These are phyloP conservation scores for Colletotrichum musae DNA, from an alignment of 2,329 filamentous ascomycete species.

Conservation along the genomic window DNA sequence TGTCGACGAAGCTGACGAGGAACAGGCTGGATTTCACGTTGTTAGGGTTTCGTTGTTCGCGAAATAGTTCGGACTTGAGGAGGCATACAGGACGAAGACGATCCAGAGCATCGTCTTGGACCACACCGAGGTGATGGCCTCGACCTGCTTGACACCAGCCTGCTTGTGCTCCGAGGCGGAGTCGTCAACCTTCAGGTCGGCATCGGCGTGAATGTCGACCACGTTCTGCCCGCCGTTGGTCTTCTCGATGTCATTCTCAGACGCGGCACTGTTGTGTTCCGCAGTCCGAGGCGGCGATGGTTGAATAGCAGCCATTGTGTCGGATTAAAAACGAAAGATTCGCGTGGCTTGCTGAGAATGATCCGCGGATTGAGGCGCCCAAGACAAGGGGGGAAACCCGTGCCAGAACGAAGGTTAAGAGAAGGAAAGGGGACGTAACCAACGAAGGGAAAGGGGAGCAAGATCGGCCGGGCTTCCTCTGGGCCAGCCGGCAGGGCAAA, in stretches of 20 bases:
- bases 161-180: slow-evolving; percentile 50
- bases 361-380: background rate
- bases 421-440: background rate
- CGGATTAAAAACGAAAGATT: background rate
- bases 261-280: background rate
- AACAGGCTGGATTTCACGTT: slow-evolving; percentile 50
- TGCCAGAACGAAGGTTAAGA: background rate
- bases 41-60: background rate
- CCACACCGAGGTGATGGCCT: slow-evolving; percentile 58
- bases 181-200: slow-evolving; percentile 34
- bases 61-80: too few species aligned
- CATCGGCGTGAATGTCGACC: slow-evolving; percentile 42
- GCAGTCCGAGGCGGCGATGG: slow-evolving; percentile 16
- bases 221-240: slow-evolving; percentile 34
- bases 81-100: slow-evolving; percentile 56
- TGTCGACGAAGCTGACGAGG: slow-evolving; percentile 56
- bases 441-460: background rate
- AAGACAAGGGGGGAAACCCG: slow-evolving; percentile 4
- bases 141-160: slow-evolving; percentile 55
- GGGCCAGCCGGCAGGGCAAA: slow-evolving; percentile 4
- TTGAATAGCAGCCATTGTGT: slow-evolving; percentile 22
- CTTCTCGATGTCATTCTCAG: slow-evolving; percentile 43
- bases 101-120: slow-evolving; percentile 53
- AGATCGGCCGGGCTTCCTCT: background rate
- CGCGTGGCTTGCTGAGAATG: background rate